Evolutionary conservation across 345 rosid genomes (phyloP), one percentile per base, ranked within the genome.

Genomic region (Eucalyptus pumila): DNA sequence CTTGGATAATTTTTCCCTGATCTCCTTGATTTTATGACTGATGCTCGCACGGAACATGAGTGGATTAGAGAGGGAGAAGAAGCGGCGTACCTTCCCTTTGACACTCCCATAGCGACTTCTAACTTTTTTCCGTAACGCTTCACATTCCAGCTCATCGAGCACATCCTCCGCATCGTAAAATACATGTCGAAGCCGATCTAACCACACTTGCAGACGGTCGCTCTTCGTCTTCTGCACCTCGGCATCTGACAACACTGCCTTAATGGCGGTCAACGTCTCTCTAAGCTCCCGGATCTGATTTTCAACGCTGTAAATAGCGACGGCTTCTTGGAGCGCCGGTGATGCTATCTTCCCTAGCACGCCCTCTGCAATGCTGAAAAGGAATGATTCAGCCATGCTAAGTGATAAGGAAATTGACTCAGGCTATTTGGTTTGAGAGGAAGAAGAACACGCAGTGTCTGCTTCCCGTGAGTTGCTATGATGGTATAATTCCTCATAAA

Each of bases 231-330:
- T 3, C 42, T 32, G 80, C 40, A 0, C 80, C 80, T 16, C 80
- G 0, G 80, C 80, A 8, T 5, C 42, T 8, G 2, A 9, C 42
- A 67, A 4, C 40, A 67, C 80, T 2, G 40, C 80, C 80, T 67
- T 32, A 4, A 67, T 0, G 23, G 80, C 23, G 8, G 2, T 67
- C 12, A 67, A 32, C 11, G 80, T 67, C 80, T 16, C 11, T 32
- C 40, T 1, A 1, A 67, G 80, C 80, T n/a, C 40, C 1, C 1
- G 3, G 11, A 67, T 67, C 2, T 67, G 6, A 15, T 32, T 3
- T n/a, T 32, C 80, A 0, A 67, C 1, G 40, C 0, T 4, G 21
- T 67, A 67, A 67, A 15, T 67, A 14, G 6, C 40, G 0, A 67
- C 6, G 23, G 40, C 40, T 67, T 67, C 40, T 67, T n/a, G 40